phyloP scores from a whole-genome alignment of 257 asterid species.

The Plectranthus barbatus region DNA sequence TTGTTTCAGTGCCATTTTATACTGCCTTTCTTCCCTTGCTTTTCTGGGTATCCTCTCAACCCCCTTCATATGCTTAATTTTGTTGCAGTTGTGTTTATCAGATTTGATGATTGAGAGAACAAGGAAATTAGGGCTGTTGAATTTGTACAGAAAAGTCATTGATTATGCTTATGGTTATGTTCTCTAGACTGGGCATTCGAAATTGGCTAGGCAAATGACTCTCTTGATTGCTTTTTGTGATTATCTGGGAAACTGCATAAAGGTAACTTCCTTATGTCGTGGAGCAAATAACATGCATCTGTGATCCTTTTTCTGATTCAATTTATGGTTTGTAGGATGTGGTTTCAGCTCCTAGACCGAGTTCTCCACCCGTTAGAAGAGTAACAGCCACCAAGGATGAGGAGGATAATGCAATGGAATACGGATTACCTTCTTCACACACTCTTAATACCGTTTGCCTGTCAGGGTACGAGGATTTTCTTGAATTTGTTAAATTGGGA shows the following conservation, averaged over 20 bases:
- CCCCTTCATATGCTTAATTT: neutral
- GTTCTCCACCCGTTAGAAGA: slow-evolving; percentile 70
- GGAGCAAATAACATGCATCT: neutral
- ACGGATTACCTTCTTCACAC: slow-evolving; percentile 91
- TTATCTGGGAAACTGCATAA: slow-evolving; percentile 70
- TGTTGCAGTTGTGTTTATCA: neutral
- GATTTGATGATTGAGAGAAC: neutral
- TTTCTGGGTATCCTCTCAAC: slow-evolving; percentile 62
- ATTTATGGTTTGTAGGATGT: slow-evolving; percentile 54
- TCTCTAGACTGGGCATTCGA: slow-evolving; percentile 80
- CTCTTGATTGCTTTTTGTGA: slow-evolving; percentile 89
- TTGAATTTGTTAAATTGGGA: neutral
- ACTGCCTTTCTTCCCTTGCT: slow-evolving; percentile 93
- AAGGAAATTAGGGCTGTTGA: neutral
- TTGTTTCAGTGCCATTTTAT: slow-evolving; percentile 94
- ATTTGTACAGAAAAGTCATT: neutral
- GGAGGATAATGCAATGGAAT: slow-evolving; percentile 86
- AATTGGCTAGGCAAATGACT: slow-evolving; percentile 94
- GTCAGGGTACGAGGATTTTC: slow-evolving; percentile 54
- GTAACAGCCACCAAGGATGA: slow-evolving; percentile 75
- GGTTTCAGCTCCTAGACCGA: slow-evolving; percentile 86
- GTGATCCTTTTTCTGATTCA: neutral
- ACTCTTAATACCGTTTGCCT: slow-evolving; percentile 93
- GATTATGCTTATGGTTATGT: slow-evolving; percentile 11
- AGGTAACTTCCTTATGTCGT: slow-evolving; percentile 20